Percentiles rank a stretch among this genome's conserved stretches.
These are phyloP conservation scores for Cladosporium cucumerinum DNA, from an alignment of 2,329 filamentous ascomycete species.

Conservation along the genomic window DNA sequence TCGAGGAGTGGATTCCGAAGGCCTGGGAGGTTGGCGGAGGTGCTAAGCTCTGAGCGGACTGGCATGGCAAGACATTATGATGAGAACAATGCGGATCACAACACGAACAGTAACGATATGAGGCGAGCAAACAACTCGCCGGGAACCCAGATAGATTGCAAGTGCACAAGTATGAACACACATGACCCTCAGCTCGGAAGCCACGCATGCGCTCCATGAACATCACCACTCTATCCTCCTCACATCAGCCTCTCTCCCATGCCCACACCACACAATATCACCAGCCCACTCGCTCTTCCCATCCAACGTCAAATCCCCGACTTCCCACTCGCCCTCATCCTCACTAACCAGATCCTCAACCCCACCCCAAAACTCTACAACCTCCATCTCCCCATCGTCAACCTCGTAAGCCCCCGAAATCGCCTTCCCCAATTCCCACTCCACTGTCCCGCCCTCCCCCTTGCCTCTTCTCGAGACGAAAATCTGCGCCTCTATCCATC, in stretches of 20 bases:
- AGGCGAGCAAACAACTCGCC: not conserved
- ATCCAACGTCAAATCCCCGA: not conserved
- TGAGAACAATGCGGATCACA: not conserved
- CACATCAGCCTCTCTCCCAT: not conserved
- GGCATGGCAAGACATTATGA: too few species aligned
- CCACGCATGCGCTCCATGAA: not conserved
- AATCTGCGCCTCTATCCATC: slow-evolving; percentile 22
- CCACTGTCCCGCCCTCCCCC: not conserved
- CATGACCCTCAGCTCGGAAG: not conserved
- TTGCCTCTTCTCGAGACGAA: slow-evolving; percentile 14
- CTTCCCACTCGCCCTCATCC: not conserved
- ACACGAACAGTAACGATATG: not conserved
- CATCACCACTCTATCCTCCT: not conserved
- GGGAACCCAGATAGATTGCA: not conserved
- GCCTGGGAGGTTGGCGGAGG: slow-evolving; percentile 25
- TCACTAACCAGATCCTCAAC: not conserved
- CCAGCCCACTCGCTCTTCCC: slow-evolving; percentile 1
- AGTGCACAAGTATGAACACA: not conserved
- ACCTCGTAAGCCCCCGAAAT: not conserved
- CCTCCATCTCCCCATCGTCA: not conserved
- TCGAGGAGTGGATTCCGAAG: slow-evolving; percentile 35
- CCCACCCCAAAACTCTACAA: not conserved
- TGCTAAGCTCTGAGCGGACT: slow-evolving; percentile 5
- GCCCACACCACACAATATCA: not conserved
- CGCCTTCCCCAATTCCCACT: not conserved